Evolutionary conservation across 2,329 filamentous ascomycete genomes (phyloP).

Genomic region (Colletotrichum nymphaeae): DNA sequence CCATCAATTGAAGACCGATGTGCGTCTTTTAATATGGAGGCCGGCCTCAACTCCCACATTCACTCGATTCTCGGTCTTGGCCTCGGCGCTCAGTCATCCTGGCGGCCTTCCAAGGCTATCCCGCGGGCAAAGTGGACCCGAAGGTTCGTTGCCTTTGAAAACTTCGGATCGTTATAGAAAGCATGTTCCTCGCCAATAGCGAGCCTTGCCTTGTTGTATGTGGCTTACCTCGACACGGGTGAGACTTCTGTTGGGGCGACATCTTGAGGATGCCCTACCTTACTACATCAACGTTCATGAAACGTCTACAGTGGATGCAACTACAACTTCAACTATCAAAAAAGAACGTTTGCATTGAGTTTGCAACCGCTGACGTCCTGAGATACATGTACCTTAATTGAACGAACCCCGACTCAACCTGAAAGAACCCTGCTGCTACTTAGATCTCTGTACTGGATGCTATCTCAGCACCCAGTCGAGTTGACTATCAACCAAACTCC

Average conservation of each 20-base stretch:
- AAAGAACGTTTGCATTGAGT: too few species aligned
- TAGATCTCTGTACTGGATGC: too few species aligned
- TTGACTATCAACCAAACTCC: neutral
- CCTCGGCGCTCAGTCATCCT: neutral
- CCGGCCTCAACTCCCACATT: too few species aligned
- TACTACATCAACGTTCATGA: too few species aligned
- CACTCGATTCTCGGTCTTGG: neutral
- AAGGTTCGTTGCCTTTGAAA: neutral
- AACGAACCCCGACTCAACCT: too few species aligned
- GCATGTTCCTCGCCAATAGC: neutral
- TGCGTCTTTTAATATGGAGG: too few species aligned
- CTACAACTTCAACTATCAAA: too few species aligned
- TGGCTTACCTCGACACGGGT: neutral
- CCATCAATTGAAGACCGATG: neutral
- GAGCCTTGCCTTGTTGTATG: neutral
- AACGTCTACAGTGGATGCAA: too few species aligned
- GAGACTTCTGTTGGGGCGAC: neutral
- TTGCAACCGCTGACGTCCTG: too few species aligned
- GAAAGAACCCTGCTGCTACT: too few species aligned
- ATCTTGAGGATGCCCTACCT: neutral
- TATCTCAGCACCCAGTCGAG: neutral
- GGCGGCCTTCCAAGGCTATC: too few species aligned
- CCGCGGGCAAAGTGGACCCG: neutral
- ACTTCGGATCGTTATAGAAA: neutral
- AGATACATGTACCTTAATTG: too few species aligned